Conservation (phyloP, 2,329 filamentous ascomycete species). For the Colletotrichum siamense region DNA sequence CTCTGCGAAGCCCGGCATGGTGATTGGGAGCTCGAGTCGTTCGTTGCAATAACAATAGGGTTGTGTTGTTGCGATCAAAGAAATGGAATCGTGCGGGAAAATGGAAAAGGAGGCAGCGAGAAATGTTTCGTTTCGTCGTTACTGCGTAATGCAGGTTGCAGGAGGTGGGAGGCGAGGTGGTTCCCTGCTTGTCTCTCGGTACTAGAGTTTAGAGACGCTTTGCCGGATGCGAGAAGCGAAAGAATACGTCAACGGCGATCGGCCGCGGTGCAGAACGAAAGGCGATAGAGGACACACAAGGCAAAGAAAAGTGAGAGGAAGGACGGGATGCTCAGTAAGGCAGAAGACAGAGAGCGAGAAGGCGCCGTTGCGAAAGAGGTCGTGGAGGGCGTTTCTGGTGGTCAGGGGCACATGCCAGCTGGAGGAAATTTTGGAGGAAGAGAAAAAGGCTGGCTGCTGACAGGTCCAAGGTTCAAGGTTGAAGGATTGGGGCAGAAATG, state of each 20-base stretch:
- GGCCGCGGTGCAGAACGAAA: not conserved
- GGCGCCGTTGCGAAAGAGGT: not conserved
- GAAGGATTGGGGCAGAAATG: not conserved
- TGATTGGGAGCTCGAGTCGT: slow-evolving; percentile 30
- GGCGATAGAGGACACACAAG: not conserved
- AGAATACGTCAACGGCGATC: slow-evolving; percentile 17
- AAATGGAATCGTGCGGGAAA: not conserved
- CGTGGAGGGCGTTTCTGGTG: not conserved
- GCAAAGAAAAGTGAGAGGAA: slow-evolving; percentile 4
- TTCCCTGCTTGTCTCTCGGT: slow-evolving; percentile 2
- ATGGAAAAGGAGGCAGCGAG: slow-evolving; percentile 5
- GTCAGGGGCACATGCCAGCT: slow-evolving; percentile 22
- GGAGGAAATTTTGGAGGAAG: slow-evolving; percentile 18
- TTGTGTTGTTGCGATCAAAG: not conserved
- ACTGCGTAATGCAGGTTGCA: slow-evolving; percentile 17
- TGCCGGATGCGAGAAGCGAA: slow-evolving; percentile 11
- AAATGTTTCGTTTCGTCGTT: slow-evolving; percentile 23
- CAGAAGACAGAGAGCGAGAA: not conserved
- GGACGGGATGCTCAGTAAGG: not conserved
- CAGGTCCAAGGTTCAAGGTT: slow-evolving; percentile 16
- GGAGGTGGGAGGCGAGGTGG: not conserved
- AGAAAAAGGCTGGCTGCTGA: slow-evolving; percentile 12
- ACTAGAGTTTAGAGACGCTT: slow-evolving; percentile 3
- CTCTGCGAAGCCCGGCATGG: slow-evolving; percentile 88
- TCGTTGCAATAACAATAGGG: slow-evolving; percentile 1